A percentile compares a stretch with the other conserved stretches of the same genome.
Evolutionary conservation across 1,284 basidiomycete species (phyloP).

Genomic region (Microbotryum lychnidis-dioicae): DNA sequence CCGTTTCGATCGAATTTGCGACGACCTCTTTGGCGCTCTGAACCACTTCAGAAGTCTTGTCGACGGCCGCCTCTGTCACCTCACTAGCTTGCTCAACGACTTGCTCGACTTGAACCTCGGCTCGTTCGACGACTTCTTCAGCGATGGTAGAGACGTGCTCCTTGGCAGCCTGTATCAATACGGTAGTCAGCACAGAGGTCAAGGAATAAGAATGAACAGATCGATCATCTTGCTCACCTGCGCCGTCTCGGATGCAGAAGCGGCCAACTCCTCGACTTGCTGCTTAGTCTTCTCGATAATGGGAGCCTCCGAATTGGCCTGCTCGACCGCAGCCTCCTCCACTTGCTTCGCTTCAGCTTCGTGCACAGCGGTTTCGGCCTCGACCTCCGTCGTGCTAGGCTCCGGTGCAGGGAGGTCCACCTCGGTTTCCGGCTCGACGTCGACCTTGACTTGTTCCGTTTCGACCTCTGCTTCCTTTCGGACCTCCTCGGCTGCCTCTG

Average conservation of each 20-base stretch:
- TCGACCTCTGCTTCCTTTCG: no score
- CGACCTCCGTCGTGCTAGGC: neutral
- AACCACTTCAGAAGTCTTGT: neutral
- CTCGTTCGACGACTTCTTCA: no score
- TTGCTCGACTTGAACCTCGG: no score
- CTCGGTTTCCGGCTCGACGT: neutral
- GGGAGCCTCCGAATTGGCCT: neutral
- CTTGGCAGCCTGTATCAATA: no score
- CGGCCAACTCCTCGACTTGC: neutral
- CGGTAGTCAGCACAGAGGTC: neutral
- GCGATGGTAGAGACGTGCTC: no score
- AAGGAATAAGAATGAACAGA: slow-evolving; percentile 3
- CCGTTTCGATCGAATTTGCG: neutral
- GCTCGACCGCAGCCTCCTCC: neutral
- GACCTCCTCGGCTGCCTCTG: no score
- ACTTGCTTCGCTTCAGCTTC: neutral
- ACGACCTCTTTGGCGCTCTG: neutral
- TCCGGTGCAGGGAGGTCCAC: neutral
- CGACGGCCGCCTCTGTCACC: neutral
- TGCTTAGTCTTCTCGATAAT: neutral
- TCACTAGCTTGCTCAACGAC: no score
- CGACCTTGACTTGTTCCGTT: no score
- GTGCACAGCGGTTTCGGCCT: neutral
- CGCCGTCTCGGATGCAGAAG: neutral
- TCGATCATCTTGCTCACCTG: neutral